These are phyloP conservation scores for Penicillium cataractarum DNA, from an alignment of 495 filamentous ascomycete genomes.

Conservation along the genomic window DNA sequence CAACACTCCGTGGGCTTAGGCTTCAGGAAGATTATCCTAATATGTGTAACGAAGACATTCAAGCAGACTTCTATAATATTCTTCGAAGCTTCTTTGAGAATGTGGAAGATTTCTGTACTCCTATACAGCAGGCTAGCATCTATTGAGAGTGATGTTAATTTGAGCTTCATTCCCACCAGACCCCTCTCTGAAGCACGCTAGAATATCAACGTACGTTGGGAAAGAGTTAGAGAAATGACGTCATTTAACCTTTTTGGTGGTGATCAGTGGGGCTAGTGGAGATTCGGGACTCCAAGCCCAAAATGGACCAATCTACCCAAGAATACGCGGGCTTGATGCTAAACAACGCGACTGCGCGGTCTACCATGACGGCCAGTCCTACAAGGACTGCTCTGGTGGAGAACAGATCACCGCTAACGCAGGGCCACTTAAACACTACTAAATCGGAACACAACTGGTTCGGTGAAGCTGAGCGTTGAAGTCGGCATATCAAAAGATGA, in stretches of 20 bases:
- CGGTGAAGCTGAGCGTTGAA: slow-evolving; percentile 13
- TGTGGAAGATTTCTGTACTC: too few relatives aligned
- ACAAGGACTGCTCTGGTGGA: not conserved
- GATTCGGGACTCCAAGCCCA: slow-evolving; percentile 9
- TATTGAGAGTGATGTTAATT: not conserved
- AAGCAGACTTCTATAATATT: too few relatives aligned
- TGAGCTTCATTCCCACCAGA: not conserved
- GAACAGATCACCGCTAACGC: slow-evolving; percentile 11
- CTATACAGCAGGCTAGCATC: too few relatives aligned
- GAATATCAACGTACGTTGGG: slow-evolving; percentile 1
- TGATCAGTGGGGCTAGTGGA: slow-evolving; percentile 1
- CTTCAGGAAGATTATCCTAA: not conserved
- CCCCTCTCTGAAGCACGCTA: not conserved
- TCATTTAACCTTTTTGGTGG: not conserved
- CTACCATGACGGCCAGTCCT: slow-evolving; percentile 3
- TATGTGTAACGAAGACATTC: not conserved
- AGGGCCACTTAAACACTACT: slow-evolving; percentile 10
- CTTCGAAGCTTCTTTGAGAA: too few relatives aligned
- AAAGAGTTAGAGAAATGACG: not conserved
- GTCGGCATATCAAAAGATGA: slow-evolving; percentile 15
- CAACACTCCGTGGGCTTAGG: not conserved
- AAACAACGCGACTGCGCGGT: slow-evolving; percentile 9
- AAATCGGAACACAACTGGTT: slow-evolving; percentile 9
- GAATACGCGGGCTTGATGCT: not conserved
- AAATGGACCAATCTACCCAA: too few relatives aligned